Conservation (phyloP, 805 yeast genomes). For the Lachancea sp. region DNA sequence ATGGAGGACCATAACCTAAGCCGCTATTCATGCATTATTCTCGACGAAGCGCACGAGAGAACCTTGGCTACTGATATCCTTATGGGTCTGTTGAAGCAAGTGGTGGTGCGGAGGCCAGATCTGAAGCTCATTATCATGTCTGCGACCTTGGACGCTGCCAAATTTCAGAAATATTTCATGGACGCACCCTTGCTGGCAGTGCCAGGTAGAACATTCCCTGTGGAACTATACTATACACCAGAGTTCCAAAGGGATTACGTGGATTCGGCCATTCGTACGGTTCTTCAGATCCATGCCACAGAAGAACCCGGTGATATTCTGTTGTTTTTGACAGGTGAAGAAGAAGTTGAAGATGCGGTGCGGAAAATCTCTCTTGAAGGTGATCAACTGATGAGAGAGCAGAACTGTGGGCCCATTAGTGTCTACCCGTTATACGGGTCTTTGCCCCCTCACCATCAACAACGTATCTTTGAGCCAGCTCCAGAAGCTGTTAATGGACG, state of each 20-base stretch:
- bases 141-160: conserved; percentile 95
- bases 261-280: conserved; percentile 93
- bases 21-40: conserved; percentile 80
- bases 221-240: conserved; percentile 93
- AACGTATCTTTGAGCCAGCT: conserved; percentile 87
- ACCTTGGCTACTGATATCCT: conserved; percentile 93
- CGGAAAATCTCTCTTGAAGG: conserved; percentile 81
- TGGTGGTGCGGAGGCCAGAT: conserved; percentile 73
- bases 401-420: conserved; percentile 78
- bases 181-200: conserved; percentile 93
- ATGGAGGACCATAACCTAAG: conserved; percentile 87
- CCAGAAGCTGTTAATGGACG: conserved; percentile 67
- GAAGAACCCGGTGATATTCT: conserved; percentile 90
- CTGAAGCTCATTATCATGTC: conserved; percentile 92
- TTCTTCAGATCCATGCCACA: conserved; percentile 92
- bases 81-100: conserved; percentile 89
- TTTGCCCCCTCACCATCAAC: conserved; percentile 92
- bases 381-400: conserved; percentile 83
- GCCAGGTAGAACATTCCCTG: conserved; percentile 97
- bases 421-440: conserved; percentile 96
- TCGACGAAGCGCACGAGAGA: conserved; percentile 98
- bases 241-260: conserved; percentile 92
- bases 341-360: conserved; percentile 95
- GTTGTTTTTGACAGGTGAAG: conserved; percentile 90
- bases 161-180: conserved; percentile 83